Base-by-base conservation (phyloP, 2,329 filamentous ascomycete species). In the Diatrype stigma region DNA sequence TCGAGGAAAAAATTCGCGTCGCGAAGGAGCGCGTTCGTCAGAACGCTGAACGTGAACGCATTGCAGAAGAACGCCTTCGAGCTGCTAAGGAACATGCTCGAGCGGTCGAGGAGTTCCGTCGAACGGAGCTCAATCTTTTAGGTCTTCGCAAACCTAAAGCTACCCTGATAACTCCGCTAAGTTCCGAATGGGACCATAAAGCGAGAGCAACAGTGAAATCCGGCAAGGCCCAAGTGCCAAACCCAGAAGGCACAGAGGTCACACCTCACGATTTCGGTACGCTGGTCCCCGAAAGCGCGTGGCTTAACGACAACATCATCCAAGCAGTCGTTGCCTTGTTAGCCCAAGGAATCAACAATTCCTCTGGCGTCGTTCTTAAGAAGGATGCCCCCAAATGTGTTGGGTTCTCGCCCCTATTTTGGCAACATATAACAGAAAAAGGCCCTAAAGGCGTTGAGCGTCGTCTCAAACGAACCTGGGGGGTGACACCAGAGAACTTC, bases 251-350 rank as follows among this genome's bases (percentile, higher is more conserved):
- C 1, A 72, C 72, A 2, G 71, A 78, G 12, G 68, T 89, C 16
- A 72, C 63, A 1, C 64, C 71, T 2, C 79, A 81, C 48, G 86
- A 89, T 62, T 85, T 90, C 59, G 72, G 70, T n/a, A 85, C 78
- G 45, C 69, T 91, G 7, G 73, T 86, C 16, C 72, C 73, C 17
- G 66, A 71, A 8, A 74, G 69, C 0, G 74, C 74, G 26, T 93
- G 88, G 88, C 76, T 93, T 6, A 91, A 92, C 56, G 89, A 92
- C 64, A 85, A 89, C 58, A 81, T 87, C 47, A 81, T 93, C 59
- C 89, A 90, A 59, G 80, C 81, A 14, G 81, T 81, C 45, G 74
- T 90, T 23, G 69, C 77, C 26, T 79, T 82, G 62, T 70, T 90
- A 14, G 82, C 84, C 45, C 72, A 75, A 16, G 77, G 76, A 46